Conservation (phyloP, 164 flowering plant genomes). For the Cinnamomum micranthum region DNA sequence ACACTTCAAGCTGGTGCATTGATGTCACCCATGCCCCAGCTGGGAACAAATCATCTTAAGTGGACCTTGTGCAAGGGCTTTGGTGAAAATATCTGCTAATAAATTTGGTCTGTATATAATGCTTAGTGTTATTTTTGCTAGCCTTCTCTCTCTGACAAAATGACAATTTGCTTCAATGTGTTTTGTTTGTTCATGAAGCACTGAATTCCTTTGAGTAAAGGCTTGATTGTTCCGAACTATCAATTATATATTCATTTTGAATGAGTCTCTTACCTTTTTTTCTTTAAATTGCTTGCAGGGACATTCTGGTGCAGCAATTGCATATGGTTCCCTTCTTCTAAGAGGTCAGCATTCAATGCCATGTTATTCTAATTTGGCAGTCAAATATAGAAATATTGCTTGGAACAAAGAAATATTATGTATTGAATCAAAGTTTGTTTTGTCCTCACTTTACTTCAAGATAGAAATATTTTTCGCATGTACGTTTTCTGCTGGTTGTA, state of each 20-base stretch:
- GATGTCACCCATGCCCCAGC: too few species aligned
- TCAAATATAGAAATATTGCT: background rate
- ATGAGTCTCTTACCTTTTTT: background rate
- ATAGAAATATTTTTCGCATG: background rate
- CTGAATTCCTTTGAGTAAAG: background rate
- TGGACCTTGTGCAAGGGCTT: too few species aligned
- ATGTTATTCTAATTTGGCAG: background rate
- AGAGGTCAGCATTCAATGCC: slow-evolving; percentile 41
- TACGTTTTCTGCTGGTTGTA: background rate
- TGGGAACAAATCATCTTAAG: too few species aligned
- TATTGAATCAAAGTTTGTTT: background rate
- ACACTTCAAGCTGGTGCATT: too few species aligned
- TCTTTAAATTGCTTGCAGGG: slow-evolving; percentile 48
- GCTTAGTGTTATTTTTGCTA: too few species aligned
- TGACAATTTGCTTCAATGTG: too few species aligned
- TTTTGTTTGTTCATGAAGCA: too few species aligned
- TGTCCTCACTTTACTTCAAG: background rate
- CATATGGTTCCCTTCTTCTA: slow-evolving; percentile 91
- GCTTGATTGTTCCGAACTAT: background rate
- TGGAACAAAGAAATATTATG: background rate
- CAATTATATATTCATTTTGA: too few species aligned
- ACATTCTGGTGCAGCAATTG: slow-evolving; percentile 94
- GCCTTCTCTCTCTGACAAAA: too few species aligned
- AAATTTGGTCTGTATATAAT: too few species aligned
- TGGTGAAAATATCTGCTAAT: too few species aligned